Conservation (phyloP, 2,329 filamentous ascomycete species). For the Amphichorda felina region DNA sequence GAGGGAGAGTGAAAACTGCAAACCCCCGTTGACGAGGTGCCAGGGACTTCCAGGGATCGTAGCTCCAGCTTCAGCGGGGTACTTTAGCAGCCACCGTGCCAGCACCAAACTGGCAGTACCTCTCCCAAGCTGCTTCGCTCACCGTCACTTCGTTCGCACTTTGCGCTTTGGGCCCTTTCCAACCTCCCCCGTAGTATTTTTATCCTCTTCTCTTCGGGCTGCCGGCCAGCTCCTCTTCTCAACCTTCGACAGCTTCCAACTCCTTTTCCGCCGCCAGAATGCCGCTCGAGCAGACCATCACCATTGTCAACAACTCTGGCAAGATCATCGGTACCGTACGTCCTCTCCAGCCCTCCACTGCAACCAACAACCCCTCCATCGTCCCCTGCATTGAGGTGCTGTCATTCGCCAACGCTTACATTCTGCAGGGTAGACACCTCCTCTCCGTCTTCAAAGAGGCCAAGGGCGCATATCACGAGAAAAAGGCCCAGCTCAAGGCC, state of each 20-base stretch:
- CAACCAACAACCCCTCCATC: background rate
- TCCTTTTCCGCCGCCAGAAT: conserved; percentile 8
- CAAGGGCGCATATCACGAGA: conserved; percentile 75
- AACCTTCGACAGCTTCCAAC: background rate
- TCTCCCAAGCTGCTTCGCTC: no score
- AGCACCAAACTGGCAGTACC: background rate
- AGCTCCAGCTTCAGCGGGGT: background rate
- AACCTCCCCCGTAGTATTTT: background rate
- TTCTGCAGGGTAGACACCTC: conserved; percentile 71
- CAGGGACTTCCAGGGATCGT: no score
- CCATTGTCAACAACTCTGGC: conserved; percentile 70
- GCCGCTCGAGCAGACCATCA: conserved; percentile 52
- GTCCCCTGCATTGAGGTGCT: no score
- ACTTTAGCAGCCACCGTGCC: background rate
- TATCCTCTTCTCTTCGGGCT: background rate
- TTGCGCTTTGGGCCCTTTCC: background rate
- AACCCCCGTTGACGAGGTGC: no score
- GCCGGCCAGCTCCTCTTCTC: conserved; percentile 1
- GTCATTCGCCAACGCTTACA: background rate
- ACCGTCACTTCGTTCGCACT: no score
- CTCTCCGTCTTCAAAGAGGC: conserved; percentile 88
- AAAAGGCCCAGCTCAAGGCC: conserved; percentile 69
- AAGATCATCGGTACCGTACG: conserved; percentile 72
- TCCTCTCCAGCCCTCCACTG: conserved; percentile 5
- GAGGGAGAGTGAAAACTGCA: no score